Conservation (phyloP, 2,329 filamentous ascomycete species). For the Dactylellina parvicollis region DNA sequence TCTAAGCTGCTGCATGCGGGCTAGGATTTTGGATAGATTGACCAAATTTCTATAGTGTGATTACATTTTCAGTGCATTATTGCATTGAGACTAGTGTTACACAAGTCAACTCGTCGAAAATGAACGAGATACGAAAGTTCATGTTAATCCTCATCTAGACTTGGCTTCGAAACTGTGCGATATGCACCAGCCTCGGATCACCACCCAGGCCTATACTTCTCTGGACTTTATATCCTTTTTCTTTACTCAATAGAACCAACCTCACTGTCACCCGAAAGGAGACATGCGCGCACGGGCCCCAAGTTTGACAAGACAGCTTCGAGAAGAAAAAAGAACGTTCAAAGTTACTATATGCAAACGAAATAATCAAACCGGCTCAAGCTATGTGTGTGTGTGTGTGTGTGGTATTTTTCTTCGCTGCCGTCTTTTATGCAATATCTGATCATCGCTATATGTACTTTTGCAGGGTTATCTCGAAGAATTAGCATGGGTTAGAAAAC, state of each 20-base stretch:
- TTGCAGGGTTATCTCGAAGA: slow-evolving; percentile 2
- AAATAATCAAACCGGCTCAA: too few species aligned
- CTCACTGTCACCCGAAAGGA: slow-evolving; percentile 22
- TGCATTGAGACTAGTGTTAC: too few species aligned
- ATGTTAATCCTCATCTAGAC: too few species aligned
- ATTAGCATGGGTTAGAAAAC: neutral
- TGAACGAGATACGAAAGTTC: too few species aligned
- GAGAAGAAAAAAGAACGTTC: neutral
- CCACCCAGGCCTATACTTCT: too few species aligned
- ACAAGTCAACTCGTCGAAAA: too few species aligned
- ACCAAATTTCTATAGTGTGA: neutral
- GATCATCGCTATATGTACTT: neutral
- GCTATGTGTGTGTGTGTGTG: too few species aligned
- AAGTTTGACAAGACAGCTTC: neutral
- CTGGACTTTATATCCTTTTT: neutral
- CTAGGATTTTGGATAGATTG: neutral
- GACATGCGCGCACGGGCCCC: slow-evolving; percentile 2
- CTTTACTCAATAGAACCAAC: slow-evolving; percentile 15
- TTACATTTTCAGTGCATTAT: too few species aligned
- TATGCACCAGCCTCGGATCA: too few species aligned
- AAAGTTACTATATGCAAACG: neutral
- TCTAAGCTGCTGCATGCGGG: too few species aligned
- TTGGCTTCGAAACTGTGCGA: too few species aligned
- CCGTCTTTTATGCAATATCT: slow-evolving; percentile 23
- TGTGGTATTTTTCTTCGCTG: slow-evolving; percentile 3